Evolutionary conservation across 73 alveolate genomes (phyloP), one percentile per base, ranked within the genome.

Genomic region (Tetrahymena thermophila): DNA sequence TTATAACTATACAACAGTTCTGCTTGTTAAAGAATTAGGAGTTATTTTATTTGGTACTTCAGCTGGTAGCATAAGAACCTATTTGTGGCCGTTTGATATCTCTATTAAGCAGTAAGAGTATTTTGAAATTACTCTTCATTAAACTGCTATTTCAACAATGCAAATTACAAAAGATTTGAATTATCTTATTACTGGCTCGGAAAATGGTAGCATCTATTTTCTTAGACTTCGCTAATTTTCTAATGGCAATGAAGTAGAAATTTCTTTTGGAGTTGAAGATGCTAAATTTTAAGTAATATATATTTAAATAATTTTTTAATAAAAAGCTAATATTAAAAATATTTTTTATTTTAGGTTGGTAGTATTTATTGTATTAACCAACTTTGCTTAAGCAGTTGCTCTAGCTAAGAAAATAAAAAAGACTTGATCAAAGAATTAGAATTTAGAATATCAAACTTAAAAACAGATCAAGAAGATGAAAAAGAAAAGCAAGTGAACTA

Each of bases 31-130:
- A 89, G 83, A 50, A 71, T 56, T 95, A 35, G 97, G 94, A 85
- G 35, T 95, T 35, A 89, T 95, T 23, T 42, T 93, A 8, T 95
- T 95, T 95, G 97, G 97, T 25, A 95, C 97, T 5, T 40, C 94
- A 23, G 93, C 95, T 95, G 97, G 97, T 14, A 95, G 94, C n/a
- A 57, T 95, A 10, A 95, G 97, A 85, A 34, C 85, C 19, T 95
- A 95, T 89, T 15, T 95, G 19, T 95, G 97, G 97, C 97, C 97
- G 17, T 95, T 95, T 35, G 94, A 94, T 35, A 43, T 85, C 35
- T 85, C 94, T 93, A 43, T 85, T 28, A 55, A 95, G 42, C 83
- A 95, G 42, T 55, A 95, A 23, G 97, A 95, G 35, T 85, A 50
- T 42, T 89, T 43, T 5, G 95, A 95, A 56, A 85, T 95, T 13